Conservation (phyloP, 208 protist genomes). For the Zelonia costaricensis region DNA sequence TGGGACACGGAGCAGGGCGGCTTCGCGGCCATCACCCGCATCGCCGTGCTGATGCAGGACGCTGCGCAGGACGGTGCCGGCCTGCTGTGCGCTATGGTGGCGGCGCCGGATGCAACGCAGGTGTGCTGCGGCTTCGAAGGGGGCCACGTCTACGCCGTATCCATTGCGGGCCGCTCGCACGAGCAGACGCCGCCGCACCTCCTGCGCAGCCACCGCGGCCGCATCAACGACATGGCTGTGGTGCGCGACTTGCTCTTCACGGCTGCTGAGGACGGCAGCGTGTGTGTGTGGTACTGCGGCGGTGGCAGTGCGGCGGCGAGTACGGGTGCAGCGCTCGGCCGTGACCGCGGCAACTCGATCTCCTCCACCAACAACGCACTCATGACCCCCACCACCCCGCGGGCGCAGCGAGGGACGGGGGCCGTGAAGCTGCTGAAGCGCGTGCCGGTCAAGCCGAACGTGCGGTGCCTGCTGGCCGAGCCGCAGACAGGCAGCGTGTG, state of each 20-base stretch:
- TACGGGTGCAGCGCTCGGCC: no score
- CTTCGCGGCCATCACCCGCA: slow-evolving; percentile 78
- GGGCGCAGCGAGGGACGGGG: no score
- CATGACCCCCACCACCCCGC: no score
- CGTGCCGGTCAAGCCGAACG: slow-evolving; percentile 53
- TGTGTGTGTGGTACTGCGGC: slow-evolving; percentile 69
- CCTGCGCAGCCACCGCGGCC: slow-evolving; percentile 51
- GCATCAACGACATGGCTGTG: slow-evolving; percentile 65
- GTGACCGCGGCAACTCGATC: no score
- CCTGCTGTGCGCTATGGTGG: slow-evolving; percentile 12
- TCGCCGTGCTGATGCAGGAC: slow-evolving; percentile 23
- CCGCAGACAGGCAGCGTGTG: slow-evolving; percentile 62
- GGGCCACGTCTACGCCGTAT: slow-evolving; percentile 49
- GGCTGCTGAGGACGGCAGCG: slow-evolving; percentile 62
- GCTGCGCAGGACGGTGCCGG: slow-evolving; percentile 14
- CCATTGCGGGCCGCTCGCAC: slow-evolving; percentile 45
- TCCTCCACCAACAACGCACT: no score
- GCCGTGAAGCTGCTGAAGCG: slow-evolving; percentile 43
- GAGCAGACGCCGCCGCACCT: slow-evolving; percentile 27
- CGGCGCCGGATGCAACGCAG: slow-evolving; percentile 18
- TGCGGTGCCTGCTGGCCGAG: slow-evolving; percentile 61
- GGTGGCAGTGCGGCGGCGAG: neutral
- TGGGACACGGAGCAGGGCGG: slow-evolving; percentile 75
- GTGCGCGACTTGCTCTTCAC: slow-evolving; percentile 77
- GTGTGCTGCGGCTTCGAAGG: slow-evolving; percentile 68